A percentile compares a stretch with the other conserved stretches of the same genome.
These are phyloP conservation scores for Alternaria sp. DNA, from an alignment of 2,329 filamentous ascomycete species.

Conservation along the genomic window DNA sequence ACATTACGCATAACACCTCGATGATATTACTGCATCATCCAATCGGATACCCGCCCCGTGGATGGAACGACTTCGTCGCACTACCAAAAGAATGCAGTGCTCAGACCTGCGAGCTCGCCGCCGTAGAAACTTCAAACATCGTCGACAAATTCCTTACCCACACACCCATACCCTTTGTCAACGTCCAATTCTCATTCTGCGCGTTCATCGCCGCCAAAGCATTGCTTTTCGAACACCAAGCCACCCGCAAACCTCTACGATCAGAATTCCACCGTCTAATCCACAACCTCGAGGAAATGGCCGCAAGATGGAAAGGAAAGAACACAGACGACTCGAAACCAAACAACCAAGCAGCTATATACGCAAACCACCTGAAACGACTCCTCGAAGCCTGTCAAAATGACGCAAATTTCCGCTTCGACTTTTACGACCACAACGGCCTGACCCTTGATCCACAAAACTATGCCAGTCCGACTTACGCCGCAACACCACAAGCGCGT, in stretches of 20 bases:
- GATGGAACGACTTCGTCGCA: slow-evolving; percentile 42
- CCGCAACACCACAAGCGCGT: slow-evolving; percentile 21
- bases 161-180: slow-evolving; percentile 40
- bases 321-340: neutral
- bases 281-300: slow-evolving; percentile 37
- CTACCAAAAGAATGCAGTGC: slow-evolving; percentile 42
- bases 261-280: slow-evolving; percentile 34
- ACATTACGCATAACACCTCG: slow-evolving; percentile 45
- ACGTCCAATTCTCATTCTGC: slow-evolving; percentile 43
- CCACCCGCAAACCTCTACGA: slow-evolving; percentile 19
- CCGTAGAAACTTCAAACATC: slow-evolving; percentile 42
- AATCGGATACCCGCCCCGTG: slow-evolving; percentile 37
- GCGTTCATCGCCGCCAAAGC: slow-evolving; percentile 42
- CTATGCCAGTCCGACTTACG: slow-evolving; percentile 22
- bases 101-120: slow-evolving; percentile 43
- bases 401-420: slow-evolving; percentile 30
- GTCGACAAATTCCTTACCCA: slow-evolving; percentile 41
- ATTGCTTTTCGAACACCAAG: slow-evolving; percentile 36
- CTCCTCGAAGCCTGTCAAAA: slow-evolving; percentile 28
- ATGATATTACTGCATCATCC: slow-evolving; percentile 45
- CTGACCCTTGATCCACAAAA: slow-evolving; percentile 21
- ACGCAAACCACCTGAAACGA: slow-evolving; percentile 33
- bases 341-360: slow-evolving; percentile 33
- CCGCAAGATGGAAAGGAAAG: slow-evolving; percentile 28
- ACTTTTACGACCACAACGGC: slow-evolving; percentile 43